These are phyloP conservation scores for Rhodotorula kratochvilovae DNA, from an alignment of 768 basidiomycete genomes.

Conservation along the genomic window DNA sequence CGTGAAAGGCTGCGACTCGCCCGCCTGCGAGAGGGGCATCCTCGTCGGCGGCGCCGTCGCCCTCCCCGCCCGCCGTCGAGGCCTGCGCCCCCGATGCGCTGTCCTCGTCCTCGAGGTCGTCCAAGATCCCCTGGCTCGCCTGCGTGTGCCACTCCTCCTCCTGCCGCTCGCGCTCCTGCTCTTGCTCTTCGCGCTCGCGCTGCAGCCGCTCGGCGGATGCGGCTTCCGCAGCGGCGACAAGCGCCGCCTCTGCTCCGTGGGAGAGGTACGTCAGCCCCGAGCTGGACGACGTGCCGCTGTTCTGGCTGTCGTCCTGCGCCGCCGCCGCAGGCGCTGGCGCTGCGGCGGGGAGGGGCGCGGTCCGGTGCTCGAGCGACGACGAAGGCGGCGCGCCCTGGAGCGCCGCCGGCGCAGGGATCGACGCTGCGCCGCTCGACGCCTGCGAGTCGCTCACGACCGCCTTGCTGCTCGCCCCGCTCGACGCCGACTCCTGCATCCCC, in stretches of 20 bases:
- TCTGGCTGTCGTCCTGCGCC: no score
- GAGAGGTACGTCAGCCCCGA: neutral
- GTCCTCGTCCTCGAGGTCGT: neutral
- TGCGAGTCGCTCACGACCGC: neutral
- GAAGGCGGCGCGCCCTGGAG: no score
- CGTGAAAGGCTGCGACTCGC: neutral
- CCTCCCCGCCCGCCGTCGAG: no score
- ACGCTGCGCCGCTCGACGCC: neutral
- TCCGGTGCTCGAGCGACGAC: no score
- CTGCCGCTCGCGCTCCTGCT: neutral
- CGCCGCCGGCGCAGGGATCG: no score
- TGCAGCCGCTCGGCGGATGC: neutral
- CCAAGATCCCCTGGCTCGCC: neutral
- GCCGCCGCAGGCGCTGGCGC: no score
- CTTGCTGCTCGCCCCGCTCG: no score
- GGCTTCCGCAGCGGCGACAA: neutral
- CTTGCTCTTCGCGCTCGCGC: neutral
- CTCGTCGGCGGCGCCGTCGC: no score
- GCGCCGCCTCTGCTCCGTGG: neutral
- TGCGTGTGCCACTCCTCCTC: neutral
- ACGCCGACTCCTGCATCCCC: no score
- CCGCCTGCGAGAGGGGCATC: neutral
- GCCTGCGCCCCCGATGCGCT: neutral
- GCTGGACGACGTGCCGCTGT: neutral
- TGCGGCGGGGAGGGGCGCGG: no score